Evolutionary conservation across 1,284 basidiomycete genomes (phyloP).

Genomic region (Blastosporella zonata): DNA sequence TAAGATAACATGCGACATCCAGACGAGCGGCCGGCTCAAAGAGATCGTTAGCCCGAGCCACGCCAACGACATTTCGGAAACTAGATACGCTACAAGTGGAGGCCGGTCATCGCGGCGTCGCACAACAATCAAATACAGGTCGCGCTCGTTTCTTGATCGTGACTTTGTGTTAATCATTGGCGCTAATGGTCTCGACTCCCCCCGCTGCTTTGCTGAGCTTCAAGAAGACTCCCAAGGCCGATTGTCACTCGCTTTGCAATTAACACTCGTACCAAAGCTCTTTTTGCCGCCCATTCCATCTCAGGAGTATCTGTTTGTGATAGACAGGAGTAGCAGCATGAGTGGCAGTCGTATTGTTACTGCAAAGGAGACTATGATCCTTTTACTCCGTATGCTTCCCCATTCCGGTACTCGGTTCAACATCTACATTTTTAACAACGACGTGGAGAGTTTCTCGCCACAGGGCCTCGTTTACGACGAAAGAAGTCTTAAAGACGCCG

Average conservation of each 20-base stretch:
- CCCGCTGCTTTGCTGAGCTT: conserved; percentile 54
- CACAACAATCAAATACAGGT: conserved; percentile 35
- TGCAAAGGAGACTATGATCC: conserved; percentile 36
- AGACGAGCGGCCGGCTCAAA: conserved; percentile 41
- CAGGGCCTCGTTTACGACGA: conserved; percentile 33
- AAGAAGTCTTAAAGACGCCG: conserved; percentile 34
- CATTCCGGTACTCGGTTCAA: conserved; percentile 40
- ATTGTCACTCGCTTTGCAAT: conserved; percentile 45
- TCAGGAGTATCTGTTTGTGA: conserved; percentile 48
- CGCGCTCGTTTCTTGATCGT: conserved; percentile 35
- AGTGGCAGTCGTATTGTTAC: conserved; percentile 30
- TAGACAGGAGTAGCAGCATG: conserved; percentile 49
- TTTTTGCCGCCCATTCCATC: conserved; percentile 32
- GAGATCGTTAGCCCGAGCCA: conserved; percentile 42
- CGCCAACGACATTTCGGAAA: conserved; percentile 24
- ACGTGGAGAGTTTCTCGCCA: conserved; percentile 33
- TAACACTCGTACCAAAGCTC: conserved; percentile 51
- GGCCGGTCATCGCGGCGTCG: conserved; percentile 38
- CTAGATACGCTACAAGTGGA: conserved; percentile 31
- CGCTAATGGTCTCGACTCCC: conserved; percentile 43
- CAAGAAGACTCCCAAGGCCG: conserved; percentile 23
- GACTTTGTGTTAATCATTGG: conserved; percentile 48
- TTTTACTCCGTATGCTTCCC: conserved; percentile 42
- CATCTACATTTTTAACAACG: conserved; percentile 46
- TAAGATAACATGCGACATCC: conserved; percentile 41